Evolutionary conservation across 495 filamentous ascomycete species (phyloP).

Genomic region (Daldinia vernicosa): DNA sequence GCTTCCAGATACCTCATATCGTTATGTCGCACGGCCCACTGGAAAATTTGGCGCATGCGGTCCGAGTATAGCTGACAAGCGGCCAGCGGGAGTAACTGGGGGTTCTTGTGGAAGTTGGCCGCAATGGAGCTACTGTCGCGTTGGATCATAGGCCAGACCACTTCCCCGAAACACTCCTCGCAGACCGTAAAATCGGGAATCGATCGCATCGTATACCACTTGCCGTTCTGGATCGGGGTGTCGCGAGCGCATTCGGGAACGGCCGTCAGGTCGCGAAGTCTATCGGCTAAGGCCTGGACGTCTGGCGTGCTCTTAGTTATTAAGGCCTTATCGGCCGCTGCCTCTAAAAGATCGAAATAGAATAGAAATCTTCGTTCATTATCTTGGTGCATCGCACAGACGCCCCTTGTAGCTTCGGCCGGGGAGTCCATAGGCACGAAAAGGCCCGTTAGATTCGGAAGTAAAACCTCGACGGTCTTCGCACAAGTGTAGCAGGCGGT

Average conservation of each 20-base stretch:
- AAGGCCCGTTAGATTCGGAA: slow-evolving; percentile 53
- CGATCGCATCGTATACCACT: slow-evolving; percentile 54
- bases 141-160: slow-evolving; percentile 70
- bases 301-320: slow-evolving; percentile 45
- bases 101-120: slow-evolving; percentile 62
- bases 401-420: slow-evolving; percentile 46
- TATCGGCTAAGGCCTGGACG: slow-evolving; percentile 48
- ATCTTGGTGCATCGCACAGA: slow-evolving; percentile 55
- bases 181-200: slow-evolving; percentile 56
- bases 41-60: slow-evolving; percentile 74
- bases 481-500: slow-evolving; percentile 54
- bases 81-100: slow-evolving; percentile 58
- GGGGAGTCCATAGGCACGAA: slow-evolving; percentile 51
- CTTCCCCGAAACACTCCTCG: slow-evolving; percentile 68
- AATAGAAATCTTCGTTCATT: slow-evolving; percentile 50
- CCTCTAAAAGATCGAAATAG: slow-evolving; percentile 56
- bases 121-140: slow-evolving; percentile 61
- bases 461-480: slow-evolving; percentile 51
- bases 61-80: slow-evolving; percentile 79
- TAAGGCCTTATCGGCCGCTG: slow-evolving; percentile 51
- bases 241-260: slow-evolving; percentile 51
- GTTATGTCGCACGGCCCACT: slow-evolving; percentile 63
- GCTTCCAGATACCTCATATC: slow-evolving; percentile 65
- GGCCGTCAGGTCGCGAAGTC: slow-evolving; percentile 46
- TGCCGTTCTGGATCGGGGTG: slow-evolving; percentile 36